These are phyloP conservation scores for Naganishia sp. DNA, from an alignment of 1,284 basidiomycete genomes.

Conservation along the genomic window DNA sequence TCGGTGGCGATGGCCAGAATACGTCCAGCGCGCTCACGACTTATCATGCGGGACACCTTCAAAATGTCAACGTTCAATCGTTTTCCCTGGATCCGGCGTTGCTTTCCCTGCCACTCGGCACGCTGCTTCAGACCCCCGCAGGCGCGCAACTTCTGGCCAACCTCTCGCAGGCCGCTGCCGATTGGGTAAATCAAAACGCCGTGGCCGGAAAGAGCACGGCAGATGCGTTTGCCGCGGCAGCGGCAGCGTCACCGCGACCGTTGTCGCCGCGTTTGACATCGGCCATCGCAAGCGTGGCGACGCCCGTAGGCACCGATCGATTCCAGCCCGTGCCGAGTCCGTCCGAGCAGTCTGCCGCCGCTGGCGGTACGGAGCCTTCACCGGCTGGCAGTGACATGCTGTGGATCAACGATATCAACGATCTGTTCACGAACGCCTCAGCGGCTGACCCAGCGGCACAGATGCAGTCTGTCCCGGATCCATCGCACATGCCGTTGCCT, in stretches of 20 bases:
- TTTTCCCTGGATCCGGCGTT: conserved; percentile 30
- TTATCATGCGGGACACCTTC: conserved; percentile 7
- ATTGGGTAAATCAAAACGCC: conserved; percentile 26
- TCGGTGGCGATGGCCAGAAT: conserved; percentile 3
- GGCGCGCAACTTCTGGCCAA: conserved; percentile 33
- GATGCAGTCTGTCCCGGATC: conserved; percentile 5
- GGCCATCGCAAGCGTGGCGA: conserved; percentile 21
- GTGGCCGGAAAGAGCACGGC: conserved; percentile 24
- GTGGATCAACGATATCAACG: conserved; percentile 27
- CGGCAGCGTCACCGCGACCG: conserved; percentile 18
- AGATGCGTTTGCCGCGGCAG: conserved; percentile 21
- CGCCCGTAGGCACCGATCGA: conserved; percentile 12
- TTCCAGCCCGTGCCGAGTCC: conserved; percentile 25
- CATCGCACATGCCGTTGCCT: not conserved
- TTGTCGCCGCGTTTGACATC: conserved; percentile 21
- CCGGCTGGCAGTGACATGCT: conserved; percentile 9
- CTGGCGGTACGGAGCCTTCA: not conserved
- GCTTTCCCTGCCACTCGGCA: conserved; percentile 29
- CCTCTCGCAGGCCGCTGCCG: conserved; percentile 31
- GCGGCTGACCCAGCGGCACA: conserved; percentile 7
- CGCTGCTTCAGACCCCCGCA: conserved; percentile 29
- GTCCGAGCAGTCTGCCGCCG: conserved; percentile 7
- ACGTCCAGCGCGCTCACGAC: conserved; percentile 23
- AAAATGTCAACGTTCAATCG: conserved; percentile 28
- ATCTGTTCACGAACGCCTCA: conserved; percentile 29